These are phyloP conservation scores for Leishmania major DNA, from an alignment of 208 protist species.

Conservation along the genomic window DNA sequence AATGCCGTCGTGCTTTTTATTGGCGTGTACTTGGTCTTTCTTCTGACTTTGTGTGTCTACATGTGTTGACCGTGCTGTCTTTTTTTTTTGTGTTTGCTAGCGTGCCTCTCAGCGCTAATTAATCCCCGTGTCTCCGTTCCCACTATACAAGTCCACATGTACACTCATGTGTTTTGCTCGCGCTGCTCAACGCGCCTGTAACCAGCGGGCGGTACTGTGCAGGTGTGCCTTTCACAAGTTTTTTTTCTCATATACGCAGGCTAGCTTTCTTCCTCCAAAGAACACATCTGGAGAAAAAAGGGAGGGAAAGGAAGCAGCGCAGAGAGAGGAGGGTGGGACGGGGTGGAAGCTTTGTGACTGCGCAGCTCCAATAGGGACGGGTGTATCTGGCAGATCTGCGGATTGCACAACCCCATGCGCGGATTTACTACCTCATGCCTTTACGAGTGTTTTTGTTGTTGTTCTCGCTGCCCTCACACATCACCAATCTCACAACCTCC, in stretches of 20 bases:
- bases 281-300: neutral
- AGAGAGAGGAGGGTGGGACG: neutral
- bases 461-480: neutral
- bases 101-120: neutral
- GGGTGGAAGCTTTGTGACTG: neutral
- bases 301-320: neutral
- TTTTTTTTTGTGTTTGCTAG: constrained; percentile 2
- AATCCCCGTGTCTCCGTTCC: neutral
- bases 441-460: neutral
- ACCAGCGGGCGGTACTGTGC: neutral
- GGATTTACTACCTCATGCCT: neutral
- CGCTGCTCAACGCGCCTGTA: neutral
- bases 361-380: neutral
- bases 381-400: neutral
- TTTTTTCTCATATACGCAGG: neutral
- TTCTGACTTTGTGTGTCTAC: neutral
- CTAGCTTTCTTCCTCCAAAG: neutral
- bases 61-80: neutral
- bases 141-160: neutral
- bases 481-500: neutral
- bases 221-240: no score
- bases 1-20: neutral
- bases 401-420: neutral
- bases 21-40: neutral
- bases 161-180: neutral